Evolutionary conservation across 2,329 filamentous ascomycete species (phyloP).

Genomic region (Ophiostoma novo-ulmi): DNA sequence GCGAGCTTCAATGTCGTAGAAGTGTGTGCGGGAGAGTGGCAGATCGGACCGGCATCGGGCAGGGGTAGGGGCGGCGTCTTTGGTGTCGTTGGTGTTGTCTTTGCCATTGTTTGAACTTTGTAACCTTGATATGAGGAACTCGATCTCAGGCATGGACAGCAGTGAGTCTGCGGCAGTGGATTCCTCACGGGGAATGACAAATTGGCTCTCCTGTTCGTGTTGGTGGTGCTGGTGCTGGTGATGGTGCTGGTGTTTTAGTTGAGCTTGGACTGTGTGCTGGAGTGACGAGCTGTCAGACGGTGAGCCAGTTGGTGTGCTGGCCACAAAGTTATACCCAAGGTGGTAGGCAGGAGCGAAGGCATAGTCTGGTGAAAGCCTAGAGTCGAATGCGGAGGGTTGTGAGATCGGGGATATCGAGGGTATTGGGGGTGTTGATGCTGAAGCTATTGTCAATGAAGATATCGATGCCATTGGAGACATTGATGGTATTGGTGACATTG

Average conservation of each 20-base stretch:
- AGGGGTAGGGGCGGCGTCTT: background rate
- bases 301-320: background rate
- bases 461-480: background rate
- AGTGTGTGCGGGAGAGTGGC: constrained; percentile 33
- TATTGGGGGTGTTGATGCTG: background rate
- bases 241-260: background rate
- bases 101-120: background rate
- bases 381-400: background rate
- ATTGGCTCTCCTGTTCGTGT: constrained; percentile 29
- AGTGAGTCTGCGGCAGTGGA: constrained; percentile 35
- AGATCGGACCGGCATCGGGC: background rate
- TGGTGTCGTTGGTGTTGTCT: background rate
- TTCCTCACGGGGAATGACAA: constrained; percentile 37
- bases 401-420: background rate
- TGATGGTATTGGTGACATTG: background rate
- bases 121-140: constrained; percentile 29
- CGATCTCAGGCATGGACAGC: constrained; percentile 34
- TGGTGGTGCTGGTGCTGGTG: background rate
- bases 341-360: background rate
- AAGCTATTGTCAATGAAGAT: background rate
- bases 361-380: background rate
- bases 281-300: background rate
- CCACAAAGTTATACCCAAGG: background rate
- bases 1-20: constrained; percentile 35
- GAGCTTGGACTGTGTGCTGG: background rate